These are phyloP conservation scores for Cystobasidiopsis lactophilus DNA, from an alignment of 768 basidiomycete species.

Conservation along the genomic window DNA sequence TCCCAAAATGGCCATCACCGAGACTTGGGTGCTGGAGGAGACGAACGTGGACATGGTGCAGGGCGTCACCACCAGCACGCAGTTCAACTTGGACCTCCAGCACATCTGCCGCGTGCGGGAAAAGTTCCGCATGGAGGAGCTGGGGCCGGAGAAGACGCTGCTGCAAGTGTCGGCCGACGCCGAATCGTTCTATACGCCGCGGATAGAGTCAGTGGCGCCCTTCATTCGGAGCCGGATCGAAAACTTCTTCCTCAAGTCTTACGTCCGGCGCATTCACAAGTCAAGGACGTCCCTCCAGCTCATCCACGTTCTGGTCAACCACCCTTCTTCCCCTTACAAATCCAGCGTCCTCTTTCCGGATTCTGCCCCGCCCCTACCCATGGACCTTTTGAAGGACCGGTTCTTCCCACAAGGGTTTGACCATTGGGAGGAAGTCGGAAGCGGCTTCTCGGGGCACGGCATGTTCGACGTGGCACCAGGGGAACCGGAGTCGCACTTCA, in stretches of 20 bases:
- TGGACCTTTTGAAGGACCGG: not conserved
- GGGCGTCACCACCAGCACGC: not conserved
- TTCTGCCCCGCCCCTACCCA: not conserved
- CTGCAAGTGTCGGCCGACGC: not conserved
- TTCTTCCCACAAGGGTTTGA: not conserved
- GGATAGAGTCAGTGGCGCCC: not conserved
- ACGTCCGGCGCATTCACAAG: not conserved
- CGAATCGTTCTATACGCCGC: not conserved
- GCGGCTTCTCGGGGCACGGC: not conserved
- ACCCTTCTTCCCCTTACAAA: not conserved
- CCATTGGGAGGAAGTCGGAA: not conserved
- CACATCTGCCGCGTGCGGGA: not conserved
- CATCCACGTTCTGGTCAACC: no score
- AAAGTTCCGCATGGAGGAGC: not conserved
- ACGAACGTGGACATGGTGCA: not conserved
- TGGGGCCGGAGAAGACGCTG: not conserved
- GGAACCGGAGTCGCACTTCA: not conserved
- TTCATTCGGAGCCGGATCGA: not conserved
- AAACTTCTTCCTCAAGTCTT: not conserved
- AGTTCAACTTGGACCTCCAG: not conserved
- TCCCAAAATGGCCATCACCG: not conserved
- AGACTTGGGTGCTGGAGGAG: slow-evolving; percentile 1
- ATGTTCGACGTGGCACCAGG: not conserved
- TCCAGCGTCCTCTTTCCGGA: not conserved
- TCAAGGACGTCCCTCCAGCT: not conserved